A percentile compares a stretch with the other conserved stretches of the same genome.
Conservation (phyloP, 352 stramenopile genomes). For the Globisporangium rhizosaccharum region DNA sequence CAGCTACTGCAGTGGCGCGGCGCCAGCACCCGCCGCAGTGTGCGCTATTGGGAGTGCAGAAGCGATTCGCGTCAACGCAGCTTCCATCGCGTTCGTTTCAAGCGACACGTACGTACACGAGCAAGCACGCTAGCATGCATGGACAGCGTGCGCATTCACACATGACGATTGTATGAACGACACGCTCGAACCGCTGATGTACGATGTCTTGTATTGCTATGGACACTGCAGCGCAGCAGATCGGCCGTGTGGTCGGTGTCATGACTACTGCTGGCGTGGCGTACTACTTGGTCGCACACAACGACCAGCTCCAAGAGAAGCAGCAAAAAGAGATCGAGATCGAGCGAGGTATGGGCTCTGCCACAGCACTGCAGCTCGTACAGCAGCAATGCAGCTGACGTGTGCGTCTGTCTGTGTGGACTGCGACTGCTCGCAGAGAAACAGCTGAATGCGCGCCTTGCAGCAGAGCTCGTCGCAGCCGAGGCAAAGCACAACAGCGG, state of each 20-base stretch:
- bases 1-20: background rate
- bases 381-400: background rate
- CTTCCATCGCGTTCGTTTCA: background rate
- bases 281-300: constrained; percentile 46
- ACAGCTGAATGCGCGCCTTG: constrained; percentile 56
- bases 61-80: constrained; percentile 5
- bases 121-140: too few species aligned
- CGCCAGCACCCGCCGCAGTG: background rate
- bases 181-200: background rate
- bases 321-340: constrained; percentile 65
- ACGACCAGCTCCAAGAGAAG: constrained; percentile 41
- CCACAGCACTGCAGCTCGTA: background rate
- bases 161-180: background rate
- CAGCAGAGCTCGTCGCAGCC: constrained; percentile 60
- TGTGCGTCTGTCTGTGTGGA: background rate
- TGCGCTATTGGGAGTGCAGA: background rate
- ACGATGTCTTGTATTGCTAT: background rate
- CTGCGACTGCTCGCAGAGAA: constrained; percentile 26
- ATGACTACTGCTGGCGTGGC: constrained; percentile 30
- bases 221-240: constrained; percentile 8
- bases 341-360: constrained; percentile 23
- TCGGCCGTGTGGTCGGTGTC: constrained; percentile 20
- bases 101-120: constrained; percentile 5
- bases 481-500: constrained; percentile 57
- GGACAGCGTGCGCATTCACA: background rate